Evolutionary conservation across 1,139 yeast genomes (phyloP).

Genomic region (Scheffersomyces parashehatae): DNA sequence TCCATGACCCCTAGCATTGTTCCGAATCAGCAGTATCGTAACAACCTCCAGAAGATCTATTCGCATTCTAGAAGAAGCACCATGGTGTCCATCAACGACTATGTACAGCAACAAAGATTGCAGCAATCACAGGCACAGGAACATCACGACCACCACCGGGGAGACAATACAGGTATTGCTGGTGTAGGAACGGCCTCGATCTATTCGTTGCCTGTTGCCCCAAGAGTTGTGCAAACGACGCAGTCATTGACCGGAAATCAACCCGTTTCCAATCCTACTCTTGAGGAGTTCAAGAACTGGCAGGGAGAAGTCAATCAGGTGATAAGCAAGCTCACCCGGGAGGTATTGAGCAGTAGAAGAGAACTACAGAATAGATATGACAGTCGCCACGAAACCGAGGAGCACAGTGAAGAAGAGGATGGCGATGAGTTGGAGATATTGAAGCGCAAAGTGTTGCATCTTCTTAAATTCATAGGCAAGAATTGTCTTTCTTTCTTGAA

Average conservation of each 20-base stretch:
- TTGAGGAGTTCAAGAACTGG: conserved; percentile 47
- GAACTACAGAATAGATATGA: not conserved
- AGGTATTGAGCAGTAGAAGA: conserved; percentile 24
- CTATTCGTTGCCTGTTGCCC: conserved; percentile 22
- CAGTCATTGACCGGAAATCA: conserved; percentile 8
- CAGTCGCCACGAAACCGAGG: not conserved
- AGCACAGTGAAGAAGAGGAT: conserved; percentile 8
- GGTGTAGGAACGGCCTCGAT: conserved; percentile 23
- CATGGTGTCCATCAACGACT: conserved; percentile 39
- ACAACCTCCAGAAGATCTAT: conserved; percentile 44
- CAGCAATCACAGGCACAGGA: conserved; percentile 13
- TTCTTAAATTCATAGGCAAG: conserved; percentile 30
- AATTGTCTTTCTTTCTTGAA: conserved; percentile 31
- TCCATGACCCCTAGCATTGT: conserved; percentile 39
- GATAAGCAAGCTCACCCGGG: conserved; percentile 41
- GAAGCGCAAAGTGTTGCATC: conserved; percentile 22
- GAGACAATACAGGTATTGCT: conserved; percentile 8
- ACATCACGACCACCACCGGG: conserved; percentile 3
- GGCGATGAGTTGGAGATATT: conserved; percentile 26
- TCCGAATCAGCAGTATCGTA: conserved; percentile 32
- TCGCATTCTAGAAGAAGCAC: conserved; percentile 47
- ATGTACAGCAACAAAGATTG: conserved; percentile 37
- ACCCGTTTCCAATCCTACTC: conserved; percentile 5
- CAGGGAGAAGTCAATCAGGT: conserved; percentile 46
- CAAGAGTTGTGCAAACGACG: conserved; percentile 2